Percentiles rank a stretch among this genome's conserved stretches.
These are phyloP conservation scores for Neckera pumila DNA, from an alignment of 225 moss, liverwort and hornwort species.

Conservation along the genomic window DNA sequence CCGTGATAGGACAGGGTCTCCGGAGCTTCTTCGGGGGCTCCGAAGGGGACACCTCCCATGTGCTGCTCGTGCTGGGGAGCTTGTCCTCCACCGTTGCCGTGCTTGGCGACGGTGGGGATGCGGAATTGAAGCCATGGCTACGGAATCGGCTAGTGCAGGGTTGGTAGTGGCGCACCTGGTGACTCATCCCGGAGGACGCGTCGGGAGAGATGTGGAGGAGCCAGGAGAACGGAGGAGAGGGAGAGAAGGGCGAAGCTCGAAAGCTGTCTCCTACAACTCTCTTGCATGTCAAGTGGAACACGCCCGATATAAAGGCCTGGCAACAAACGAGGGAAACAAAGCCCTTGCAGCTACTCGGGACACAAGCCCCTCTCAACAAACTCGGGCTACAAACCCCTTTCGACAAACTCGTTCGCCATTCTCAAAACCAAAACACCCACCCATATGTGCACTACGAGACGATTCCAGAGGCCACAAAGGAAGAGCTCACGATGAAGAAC, in stretches of 20 bases:
- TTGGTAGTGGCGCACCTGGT: conserved; percentile 20
- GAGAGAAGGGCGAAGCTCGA: not conserved
- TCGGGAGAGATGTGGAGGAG: not conserved
- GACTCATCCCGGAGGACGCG: conserved; percentile 13
- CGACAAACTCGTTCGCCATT: not conserved
- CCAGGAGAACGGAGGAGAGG: not conserved
- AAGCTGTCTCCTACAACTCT: not conserved
- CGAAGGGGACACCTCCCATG: not conserved
- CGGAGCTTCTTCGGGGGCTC: conserved; percentile 10
- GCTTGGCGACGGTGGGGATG: not conserved
- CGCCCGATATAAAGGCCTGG: not conserved
- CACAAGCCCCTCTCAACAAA: not conserved
- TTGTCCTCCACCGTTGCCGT: not conserved
- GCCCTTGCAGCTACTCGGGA: not conserved
- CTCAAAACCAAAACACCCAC: not conserved
- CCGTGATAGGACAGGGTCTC: not conserved
- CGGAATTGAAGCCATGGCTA: conserved; percentile 19
- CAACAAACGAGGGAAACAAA: not conserved
- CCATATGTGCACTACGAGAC: not conserved
- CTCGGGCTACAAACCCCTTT: not conserved
- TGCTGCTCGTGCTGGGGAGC: not conserved
- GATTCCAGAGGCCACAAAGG: not conserved
- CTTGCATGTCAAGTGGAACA: conserved; percentile 11
- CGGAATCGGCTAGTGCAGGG: conserved; percentile 20
- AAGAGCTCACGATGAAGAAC: not conserved